phyloP scores from a whole-genome alignment of 768 basidiomycete genomes.

The Panaeolus cyanescens region DNA sequence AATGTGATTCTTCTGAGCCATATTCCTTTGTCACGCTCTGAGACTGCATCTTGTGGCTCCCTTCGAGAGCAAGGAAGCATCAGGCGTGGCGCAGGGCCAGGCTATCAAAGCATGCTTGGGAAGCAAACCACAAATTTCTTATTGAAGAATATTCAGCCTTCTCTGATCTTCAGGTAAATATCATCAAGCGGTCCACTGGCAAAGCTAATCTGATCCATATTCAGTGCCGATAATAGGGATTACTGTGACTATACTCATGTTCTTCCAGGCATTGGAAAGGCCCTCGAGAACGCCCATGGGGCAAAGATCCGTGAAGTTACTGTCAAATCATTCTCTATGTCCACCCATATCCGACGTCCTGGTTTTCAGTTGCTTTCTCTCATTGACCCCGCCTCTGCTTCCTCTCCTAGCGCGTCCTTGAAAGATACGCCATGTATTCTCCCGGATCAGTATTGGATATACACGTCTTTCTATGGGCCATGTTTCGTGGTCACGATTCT shows the following conservation, averaged over 20 bases:
- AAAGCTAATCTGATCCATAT: slow-evolving; percentile 3
- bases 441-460: slow-evolving; percentile 70
- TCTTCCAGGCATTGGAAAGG: slow-evolving; percentile 25
- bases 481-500: slow-evolving; percentile 56
- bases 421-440: slow-evolving; percentile 74
- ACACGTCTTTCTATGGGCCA: slow-evolving; percentile 65
- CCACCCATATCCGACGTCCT: slow-evolving; percentile 68
- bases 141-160: slow-evolving; percentile 65
- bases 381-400: slow-evolving; percentile 36
- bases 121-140: slow-evolving; percentile 79
- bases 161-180: slow-evolving; percentile 68
- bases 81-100: slow-evolving; percentile 72
- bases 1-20: slow-evolving; percentile 79
- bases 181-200: background rate
- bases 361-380: slow-evolving; percentile 86
- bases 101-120: slow-evolving; percentile 83
- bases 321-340: slow-evolving; percentile 84
- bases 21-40: slow-evolving; percentile 80
- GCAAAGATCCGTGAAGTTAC: slow-evolving; percentile 71
- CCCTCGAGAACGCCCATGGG: slow-evolving; percentile 18
- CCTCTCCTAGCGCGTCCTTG: slow-evolving; percentile 39
- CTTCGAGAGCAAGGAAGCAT: slow-evolving; percentile 74
- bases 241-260: slow-evolving; percentile 77
- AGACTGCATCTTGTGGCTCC: slow-evolving; percentile 76
- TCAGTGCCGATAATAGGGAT: slow-evolving; percentile 88